Evolutionary conservation across 441 rosid species (phyloP).

Genomic region (Cnidoscolus chayamansa): DNA sequence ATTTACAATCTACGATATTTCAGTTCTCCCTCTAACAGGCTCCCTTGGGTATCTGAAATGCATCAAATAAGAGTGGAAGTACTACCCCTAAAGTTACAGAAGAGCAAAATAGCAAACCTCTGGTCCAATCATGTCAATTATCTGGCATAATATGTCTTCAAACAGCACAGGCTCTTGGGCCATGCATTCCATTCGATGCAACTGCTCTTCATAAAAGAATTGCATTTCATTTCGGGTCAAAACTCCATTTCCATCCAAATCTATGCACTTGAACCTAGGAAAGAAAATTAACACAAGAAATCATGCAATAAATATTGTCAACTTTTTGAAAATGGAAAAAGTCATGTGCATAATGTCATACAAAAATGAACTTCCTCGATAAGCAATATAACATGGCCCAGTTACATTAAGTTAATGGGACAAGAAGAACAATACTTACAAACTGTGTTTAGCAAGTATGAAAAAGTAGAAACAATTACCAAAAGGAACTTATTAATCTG

Average conservation of each 20-base stretch:
- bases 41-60: constrained; percentile 8
- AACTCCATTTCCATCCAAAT: constrained; percentile 93
- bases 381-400: constrained; percentile 1
- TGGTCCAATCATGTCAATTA: constrained; percentile 91
- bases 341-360: neutral
- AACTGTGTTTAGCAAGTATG: constrained; percentile 2
- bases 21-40: constrained; percentile 1
- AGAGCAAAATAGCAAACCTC: constrained; percentile 44
- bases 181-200: constrained; percentile 99
- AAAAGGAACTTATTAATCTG: neutral
- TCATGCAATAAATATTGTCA: neutral
- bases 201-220: constrained; percentile 94
- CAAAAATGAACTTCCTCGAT: neutral
- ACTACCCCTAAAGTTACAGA: constrained; percentile 16
- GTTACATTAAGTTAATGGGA: neutral
- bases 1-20: neutral
- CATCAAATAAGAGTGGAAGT: neutral
- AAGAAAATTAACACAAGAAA: constrained; percentile 19
- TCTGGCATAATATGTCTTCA: constrained; percentile 95
- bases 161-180: constrained; percentile 96
- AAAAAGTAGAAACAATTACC: neutral
- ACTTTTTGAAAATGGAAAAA: constrained; percentile 2
- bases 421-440: neutral
- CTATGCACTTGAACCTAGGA: constrained; percentile 89
- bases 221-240: constrained; percentile 89